phyloP scores from a whole-genome alignment of 2,329 filamentous ascomycete species.

The Emergomyces pasteurianus region DNA sequence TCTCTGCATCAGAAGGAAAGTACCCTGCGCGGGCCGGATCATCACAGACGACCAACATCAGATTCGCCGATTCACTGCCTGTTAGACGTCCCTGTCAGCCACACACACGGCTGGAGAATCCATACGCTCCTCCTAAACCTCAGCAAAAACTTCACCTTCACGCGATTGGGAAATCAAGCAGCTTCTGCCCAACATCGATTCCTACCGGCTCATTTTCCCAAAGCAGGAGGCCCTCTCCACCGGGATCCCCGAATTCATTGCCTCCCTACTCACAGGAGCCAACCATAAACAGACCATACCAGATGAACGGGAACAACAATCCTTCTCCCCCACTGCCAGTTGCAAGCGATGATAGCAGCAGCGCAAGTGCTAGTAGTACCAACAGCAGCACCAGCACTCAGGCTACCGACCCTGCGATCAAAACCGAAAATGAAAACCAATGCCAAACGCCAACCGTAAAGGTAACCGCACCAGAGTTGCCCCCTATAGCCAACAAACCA shows the following conservation, averaged over 20 bases:
- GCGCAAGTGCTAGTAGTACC: background rate
- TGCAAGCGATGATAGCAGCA: background rate
- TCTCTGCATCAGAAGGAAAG: background rate
- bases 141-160: background rate
- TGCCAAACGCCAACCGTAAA: background rate
- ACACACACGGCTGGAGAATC: background rate
- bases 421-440: background rate
- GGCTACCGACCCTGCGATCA: background rate
- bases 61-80: background rate
- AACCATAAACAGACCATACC: background rate
- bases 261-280: background rate
- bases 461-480: background rate
- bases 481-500: background rate
- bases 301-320: background rate
- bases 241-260: background rate
- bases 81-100: background rate
- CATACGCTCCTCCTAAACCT: background rate
- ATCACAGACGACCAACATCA: background rate
- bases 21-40: background rate
- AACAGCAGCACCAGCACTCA: background rate
- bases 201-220: background rate
- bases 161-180: background rate
- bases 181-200: background rate
- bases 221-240: background rate
- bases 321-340: background rate